Evolutionary conservation across 2,329 filamentous ascomycete genomes (phyloP).

Genomic region (Fusarium veterinarium): DNA sequence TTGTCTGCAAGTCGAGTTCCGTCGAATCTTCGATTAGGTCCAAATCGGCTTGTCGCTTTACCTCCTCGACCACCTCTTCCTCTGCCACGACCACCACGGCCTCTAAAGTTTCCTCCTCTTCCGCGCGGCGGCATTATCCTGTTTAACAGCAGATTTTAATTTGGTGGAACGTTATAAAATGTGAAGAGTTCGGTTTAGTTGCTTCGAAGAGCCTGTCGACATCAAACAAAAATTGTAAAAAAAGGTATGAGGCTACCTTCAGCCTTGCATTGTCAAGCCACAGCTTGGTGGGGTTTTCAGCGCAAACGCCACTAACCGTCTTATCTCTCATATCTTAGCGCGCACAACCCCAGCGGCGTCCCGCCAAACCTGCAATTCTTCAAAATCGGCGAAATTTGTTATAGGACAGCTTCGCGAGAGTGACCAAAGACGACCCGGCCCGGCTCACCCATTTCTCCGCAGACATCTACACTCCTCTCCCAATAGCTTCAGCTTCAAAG

Average conservation of each 20-base stretch:
- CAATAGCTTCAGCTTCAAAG: slow-evolving; percentile 24
- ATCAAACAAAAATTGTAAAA: slow-evolving; percentile 34
- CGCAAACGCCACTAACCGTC: slow-evolving; percentile 46
- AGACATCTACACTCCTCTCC: slow-evolving; percentile 17
- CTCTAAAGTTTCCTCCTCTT: slow-evolving; percentile 50
- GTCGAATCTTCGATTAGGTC: slow-evolving; percentile 53
- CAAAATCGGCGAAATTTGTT: slow-evolving; percentile 56
- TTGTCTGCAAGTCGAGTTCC: slow-evolving; percentile 51
- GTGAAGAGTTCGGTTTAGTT: neutral
- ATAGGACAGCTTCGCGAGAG: slow-evolving; percentile 48
- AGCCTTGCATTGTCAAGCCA: slow-evolving; percentile 54
- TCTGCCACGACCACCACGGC: slow-evolving; percentile 46
- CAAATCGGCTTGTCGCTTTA: slow-evolving; percentile 52
- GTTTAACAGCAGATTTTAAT: accelerated
- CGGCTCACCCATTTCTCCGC: slow-evolving; percentile 36
- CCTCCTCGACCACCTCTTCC: slow-evolving; percentile 48
- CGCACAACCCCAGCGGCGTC: slow-evolving; percentile 62
- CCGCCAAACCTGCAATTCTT: slow-evolving; percentile 56
- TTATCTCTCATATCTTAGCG: slow-evolving; percentile 62
- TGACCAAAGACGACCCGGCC: slow-evolving; percentile 34
- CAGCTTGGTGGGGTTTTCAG: slow-evolving; percentile 47
- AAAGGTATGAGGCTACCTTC: slow-evolving; percentile 48
- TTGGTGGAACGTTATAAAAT: neutral
- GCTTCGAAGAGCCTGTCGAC: neutral
- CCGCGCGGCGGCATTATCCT: slow-evolving; percentile 51